phyloP scores from a whole-genome alignment of 495 filamentous ascomycete genomes.

The Halenospora varia region DNA sequence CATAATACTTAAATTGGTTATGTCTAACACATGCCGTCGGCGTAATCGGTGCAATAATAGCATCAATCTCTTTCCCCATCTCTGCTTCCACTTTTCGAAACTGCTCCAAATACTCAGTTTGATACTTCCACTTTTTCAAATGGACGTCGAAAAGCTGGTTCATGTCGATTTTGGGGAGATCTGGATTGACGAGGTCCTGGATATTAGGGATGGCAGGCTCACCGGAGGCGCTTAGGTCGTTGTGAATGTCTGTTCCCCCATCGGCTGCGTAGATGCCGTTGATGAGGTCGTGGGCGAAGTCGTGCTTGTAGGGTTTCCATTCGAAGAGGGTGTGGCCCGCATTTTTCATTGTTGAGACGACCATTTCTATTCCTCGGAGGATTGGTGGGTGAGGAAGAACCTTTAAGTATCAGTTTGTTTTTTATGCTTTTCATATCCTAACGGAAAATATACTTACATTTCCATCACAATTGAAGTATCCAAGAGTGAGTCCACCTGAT shows the following conservation, averaged over 20 bases:
- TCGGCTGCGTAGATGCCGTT: slow-evolving; percentile 36
- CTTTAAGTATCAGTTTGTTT: slow-evolving; percentile 31
- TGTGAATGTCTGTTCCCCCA: slow-evolving; percentile 35
- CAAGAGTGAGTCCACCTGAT: slow-evolving; percentile 38
- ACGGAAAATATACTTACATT: slow-evolving; percentile 25
- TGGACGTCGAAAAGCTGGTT: slow-evolving; percentile 33
- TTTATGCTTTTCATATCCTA: too few species aligned
- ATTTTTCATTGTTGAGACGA: slow-evolving; percentile 31
- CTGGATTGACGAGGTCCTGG: slow-evolving; percentile 34
- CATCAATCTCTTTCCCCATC: slow-evolving; percentile 41
- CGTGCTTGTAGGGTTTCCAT: slow-evolving; percentile 40
- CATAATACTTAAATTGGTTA: slow-evolving; percentile 51
- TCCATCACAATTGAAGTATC: slow-evolving; percentile 64
- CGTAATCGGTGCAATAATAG: slow-evolving; percentile 61
- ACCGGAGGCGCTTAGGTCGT: slow-evolving; percentile 37
- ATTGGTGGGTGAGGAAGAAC: slow-evolving; percentile 68
- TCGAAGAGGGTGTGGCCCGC: slow-evolving; percentile 36
- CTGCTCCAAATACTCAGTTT: slow-evolving; percentile 34
- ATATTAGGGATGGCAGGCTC: slow-evolving; percentile 43
- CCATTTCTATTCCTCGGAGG: slow-evolving; percentile 34
- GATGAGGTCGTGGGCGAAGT: slow-evolving; percentile 31
- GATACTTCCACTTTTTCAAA: slow-evolving; percentile 35
- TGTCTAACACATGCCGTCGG: slow-evolving; percentile 43
- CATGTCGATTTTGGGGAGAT: slow-evolving; percentile 25
- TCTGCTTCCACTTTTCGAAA: slow-evolving; percentile 30